phyloP scores from a whole-genome alignment of 2,329 filamentous ascomycete species.

The Trichoderma afroharzianum region DNA sequence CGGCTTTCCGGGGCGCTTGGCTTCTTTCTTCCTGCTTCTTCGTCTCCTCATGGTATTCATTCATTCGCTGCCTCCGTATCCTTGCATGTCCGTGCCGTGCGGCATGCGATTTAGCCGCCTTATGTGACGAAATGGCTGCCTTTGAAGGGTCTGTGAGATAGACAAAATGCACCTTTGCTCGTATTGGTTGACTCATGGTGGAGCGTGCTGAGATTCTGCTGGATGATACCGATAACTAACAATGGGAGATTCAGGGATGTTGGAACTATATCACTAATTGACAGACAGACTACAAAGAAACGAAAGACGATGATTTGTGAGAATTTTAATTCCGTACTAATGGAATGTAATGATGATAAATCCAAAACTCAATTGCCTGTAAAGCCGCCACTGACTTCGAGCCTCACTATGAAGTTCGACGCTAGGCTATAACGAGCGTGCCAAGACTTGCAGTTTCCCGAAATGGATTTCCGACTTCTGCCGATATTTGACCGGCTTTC shows the following conservation, averaged over 20 bases:
- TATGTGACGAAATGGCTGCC: not conserved
- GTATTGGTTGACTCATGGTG: not conserved
- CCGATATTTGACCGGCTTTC: not conserved
- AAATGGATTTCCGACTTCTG: not conserved
- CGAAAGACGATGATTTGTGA: not conserved
- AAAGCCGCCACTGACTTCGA: not conserved
- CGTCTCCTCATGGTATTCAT: not conserved
- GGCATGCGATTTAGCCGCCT: slow-evolving; percentile 4
- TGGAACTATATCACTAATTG: not conserved
- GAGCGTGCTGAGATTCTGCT: too few species aligned
- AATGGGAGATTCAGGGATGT: not conserved
- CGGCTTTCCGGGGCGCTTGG: not conserved
- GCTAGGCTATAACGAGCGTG: not conserved
- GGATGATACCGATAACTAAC: not conserved
- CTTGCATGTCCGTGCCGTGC: slow-evolving; percentile 8
- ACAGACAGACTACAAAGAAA: not conserved
- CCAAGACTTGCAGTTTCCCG: slow-evolving; percentile 11
- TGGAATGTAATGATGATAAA: not conserved
- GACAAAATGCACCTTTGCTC: not conserved
- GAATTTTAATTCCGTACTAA: not conserved
- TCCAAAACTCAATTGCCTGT: not conserved
- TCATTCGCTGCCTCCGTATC: slow-evolving; percentile 5
- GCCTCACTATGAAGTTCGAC: not conserved
- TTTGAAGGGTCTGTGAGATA: slow-evolving; percentile 5
- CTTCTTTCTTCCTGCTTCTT: not conserved